phyloP scores from a whole-genome alignment of 306 rosid species.

The Dalbergia oliveri region DNA sequence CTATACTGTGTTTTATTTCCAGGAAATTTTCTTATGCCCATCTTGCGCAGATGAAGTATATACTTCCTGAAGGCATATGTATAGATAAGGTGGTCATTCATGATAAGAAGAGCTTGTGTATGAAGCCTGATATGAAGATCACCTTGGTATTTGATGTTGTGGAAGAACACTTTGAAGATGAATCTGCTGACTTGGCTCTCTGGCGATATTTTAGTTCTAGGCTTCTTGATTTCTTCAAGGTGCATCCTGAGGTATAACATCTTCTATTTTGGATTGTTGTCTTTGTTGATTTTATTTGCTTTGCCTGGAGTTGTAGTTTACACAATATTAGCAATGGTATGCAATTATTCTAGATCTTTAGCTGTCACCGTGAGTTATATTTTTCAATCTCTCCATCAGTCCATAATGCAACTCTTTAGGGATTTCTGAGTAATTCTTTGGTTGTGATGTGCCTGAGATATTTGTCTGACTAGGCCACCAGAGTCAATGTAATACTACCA shows the following conservation, averaged over 20 bases:
- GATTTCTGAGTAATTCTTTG: not conserved
- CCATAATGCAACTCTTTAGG: not conserved
- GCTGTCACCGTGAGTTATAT: slow-evolving; percentile 12
- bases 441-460: too few species aligned
- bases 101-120: slow-evolving; percentile 64
- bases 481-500: slow-evolving; percentile 32
- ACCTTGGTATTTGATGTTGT: slow-evolving; percentile 60
- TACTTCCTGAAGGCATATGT: slow-evolving; percentile 66
- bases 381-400: not conserved
- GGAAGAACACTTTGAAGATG: slow-evolving; percentile 48
- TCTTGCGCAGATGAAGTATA: slow-evolving; percentile 72
- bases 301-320: not conserved
- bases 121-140: slow-evolving; percentile 70
- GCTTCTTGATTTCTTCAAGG: slow-evolving; percentile 55
- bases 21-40: slow-evolving; percentile 62
- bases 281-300: not conserved
- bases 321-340: slow-evolving; percentile 11
- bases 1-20: slow-evolving; percentile 46
- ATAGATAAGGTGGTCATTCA: slow-evolving; percentile 58
- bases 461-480: not conserved
- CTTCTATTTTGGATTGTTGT: slow-evolving; percentile 8
- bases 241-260: slow-evolving; percentile 67
- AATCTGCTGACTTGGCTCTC: slow-evolving; percentile 59
- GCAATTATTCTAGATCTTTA: slow-evolving; percentile 6
- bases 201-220: slow-evolving; percentile 57